phyloP scores from a whole-genome alignment of 1,284 basidiomycete genomes.

The Moniliophthora roreri region DNA sequence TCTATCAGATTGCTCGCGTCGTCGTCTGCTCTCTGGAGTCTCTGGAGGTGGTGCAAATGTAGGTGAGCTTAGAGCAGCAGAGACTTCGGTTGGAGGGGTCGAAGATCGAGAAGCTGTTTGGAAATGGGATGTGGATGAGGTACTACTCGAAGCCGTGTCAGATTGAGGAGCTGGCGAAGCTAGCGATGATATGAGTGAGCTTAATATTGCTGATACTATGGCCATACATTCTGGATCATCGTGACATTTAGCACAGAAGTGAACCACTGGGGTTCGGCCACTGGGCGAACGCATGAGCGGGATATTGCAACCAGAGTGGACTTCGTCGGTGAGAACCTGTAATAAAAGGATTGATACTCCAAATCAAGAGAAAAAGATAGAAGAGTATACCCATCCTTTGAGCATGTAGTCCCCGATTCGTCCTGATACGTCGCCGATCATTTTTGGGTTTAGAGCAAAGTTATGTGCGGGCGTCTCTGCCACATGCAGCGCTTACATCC shows the following conservation, averaged over 20 bases:
- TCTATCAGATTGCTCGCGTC: constrained; percentile 76
- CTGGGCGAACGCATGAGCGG: constrained; percentile 70
- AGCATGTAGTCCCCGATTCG: constrained; percentile 71
- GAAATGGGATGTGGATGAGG: constrained; percentile 44
- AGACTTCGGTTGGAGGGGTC: constrained; percentile 74
- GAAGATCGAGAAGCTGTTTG: constrained; percentile 50
- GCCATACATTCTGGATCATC: constrained; percentile 32
- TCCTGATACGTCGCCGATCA: constrained; percentile 53
- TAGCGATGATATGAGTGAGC: not conserved
- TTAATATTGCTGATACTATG: not conserved
- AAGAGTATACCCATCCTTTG: constrained; percentile 77
- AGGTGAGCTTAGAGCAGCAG: constrained; percentile 57
- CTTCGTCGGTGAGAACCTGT: constrained; percentile 70
- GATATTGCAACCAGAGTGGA: constrained; percentile 60
- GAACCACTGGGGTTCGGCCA: constrained; percentile 40
- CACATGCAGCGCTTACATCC: constrained; percentile 46
- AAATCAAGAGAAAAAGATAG: not conserved
- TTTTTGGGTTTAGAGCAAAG: no score
- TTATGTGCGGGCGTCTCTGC: no score
- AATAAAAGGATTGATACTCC: no score
- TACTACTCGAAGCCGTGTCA: constrained; percentile 39
- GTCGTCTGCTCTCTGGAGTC: constrained; percentile 59
- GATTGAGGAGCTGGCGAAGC: constrained; percentile 13
- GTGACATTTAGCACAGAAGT: constrained; percentile 68
- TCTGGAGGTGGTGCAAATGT: constrained; percentile 60